phyloP scores from a whole-genome alignment of 768 basidiomycete species.

The Leccinum obscurum region DNA sequence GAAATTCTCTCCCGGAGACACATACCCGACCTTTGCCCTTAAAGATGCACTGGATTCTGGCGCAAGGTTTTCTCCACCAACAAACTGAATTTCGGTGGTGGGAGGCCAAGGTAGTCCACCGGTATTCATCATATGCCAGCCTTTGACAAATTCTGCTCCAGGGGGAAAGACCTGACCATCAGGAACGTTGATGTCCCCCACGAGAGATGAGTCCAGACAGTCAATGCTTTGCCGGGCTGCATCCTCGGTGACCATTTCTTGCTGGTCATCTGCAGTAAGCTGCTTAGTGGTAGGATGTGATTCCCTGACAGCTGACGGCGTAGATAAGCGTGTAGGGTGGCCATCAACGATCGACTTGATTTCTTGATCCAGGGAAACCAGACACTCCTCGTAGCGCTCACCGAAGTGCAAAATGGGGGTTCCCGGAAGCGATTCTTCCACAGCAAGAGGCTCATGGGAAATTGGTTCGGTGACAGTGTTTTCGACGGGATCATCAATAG shows the following conservation, averaged over 20 bases:
- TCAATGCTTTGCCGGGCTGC: neutral
- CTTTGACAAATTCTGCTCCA: conserved; percentile 84
- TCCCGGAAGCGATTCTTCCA: conserved; percentile 30
- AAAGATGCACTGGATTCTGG: conserved; percentile 33
- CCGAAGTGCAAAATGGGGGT: conserved; percentile 12
- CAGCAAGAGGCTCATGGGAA: conserved; percentile 29
- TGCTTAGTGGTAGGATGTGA: neutral
- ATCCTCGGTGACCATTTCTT: neutral
- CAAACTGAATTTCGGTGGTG: conserved; percentile 64
- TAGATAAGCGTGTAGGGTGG: conserved; percentile 22
- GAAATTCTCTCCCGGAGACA: conserved; percentile 55
- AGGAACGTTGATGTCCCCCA: conserved; percentile 68
- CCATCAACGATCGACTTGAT: conserved; percentile 34
- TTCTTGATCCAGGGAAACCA: conserved; percentile 6
- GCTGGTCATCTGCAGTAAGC: neutral
- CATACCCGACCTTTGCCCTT: conserved; percentile 51
- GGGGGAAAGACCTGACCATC: conserved; percentile 79
- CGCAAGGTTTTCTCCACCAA: conserved; percentile 65
- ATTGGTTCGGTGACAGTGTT: neutral
- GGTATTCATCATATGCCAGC: conserved; percentile 74
- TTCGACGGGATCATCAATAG: neutral
- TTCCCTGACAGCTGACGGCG: conserved; percentile 5
- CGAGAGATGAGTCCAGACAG: conserved; percentile 51
- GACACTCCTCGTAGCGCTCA: neutral
- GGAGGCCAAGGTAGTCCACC: conserved; percentile 66